A percentile compares a stretch with the other conserved stretches of the same genome.
phyloP scores from a whole-genome alignment of 352 stramenopile species.

The Phytophthora hybrid region DNA sequence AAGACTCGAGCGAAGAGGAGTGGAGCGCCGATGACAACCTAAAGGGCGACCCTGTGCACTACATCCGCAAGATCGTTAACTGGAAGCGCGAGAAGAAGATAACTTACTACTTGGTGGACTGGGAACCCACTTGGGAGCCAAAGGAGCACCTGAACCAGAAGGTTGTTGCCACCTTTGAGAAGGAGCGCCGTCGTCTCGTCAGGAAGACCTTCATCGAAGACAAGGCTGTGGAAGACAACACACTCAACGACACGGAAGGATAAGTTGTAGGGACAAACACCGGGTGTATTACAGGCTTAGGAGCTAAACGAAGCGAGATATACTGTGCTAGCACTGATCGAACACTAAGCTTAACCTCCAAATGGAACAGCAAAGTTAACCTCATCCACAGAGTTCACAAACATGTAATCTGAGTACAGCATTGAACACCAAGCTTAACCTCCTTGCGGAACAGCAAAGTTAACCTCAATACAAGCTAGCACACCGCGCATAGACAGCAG shows the following conservation, averaged over 20 bases:
- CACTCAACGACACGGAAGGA: no score
- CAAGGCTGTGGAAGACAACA: slow-evolving; percentile 31
- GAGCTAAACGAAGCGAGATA: neutral
- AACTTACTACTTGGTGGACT: slow-evolving; percentile 37
- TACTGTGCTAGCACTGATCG: neutral
- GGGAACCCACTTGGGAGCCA: slow-evolving; percentile 25
- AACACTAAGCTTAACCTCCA: slow-evolving; percentile 27
- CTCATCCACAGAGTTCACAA: slow-evolving; percentile 22
- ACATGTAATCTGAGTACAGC: slow-evolving; percentile 13
- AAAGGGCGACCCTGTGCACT: neutral
- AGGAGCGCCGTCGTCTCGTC: slow-evolving; percentile 28
- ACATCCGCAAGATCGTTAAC: neutral
- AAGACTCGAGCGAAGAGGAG: no score
- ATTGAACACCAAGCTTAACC: slow-evolving; percentile 35
- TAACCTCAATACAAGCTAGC: slow-evolving; percentile 25
- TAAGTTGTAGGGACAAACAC: slow-evolving; percentile 10
- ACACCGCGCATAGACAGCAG: slow-evolving; percentile 6
- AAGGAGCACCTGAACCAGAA: slow-evolving; percentile 2
- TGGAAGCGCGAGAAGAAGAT: neutral
- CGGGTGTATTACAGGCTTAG: slow-evolving; percentile 18
- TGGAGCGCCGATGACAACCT: neutral
- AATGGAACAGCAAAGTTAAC: slow-evolving; percentile 5
- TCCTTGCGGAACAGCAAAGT: slow-evolving; percentile 38
- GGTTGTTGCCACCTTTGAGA: slow-evolving; percentile 30
- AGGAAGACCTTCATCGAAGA: slow-evolving; percentile 29